Evolutionary conservation across 129 eudicot genomes (phyloP), one percentile per base, ranked within the genome.

Genomic region (Tagetes patula): DNA sequence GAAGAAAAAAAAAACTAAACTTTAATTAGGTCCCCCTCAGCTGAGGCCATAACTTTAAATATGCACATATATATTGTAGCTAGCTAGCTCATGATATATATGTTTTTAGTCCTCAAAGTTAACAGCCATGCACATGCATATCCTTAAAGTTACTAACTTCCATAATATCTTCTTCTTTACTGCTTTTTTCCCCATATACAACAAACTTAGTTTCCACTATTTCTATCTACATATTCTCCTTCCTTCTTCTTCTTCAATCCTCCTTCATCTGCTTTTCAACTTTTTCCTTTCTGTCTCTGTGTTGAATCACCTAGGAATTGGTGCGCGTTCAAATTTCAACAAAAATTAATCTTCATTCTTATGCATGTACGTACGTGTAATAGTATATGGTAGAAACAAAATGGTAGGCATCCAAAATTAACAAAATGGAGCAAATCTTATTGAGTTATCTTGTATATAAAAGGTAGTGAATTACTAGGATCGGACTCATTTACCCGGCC

Each of bases 131-230:
- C 27, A 20, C 27, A 20, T 20, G 27, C 65, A 59, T 59, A 59
- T 59, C 65, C 41, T 59, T 59, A 59, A 59, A 59, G 65, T 59
- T 59, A 59, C 65, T 33, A 9, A 33, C 65, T 59, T 59, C 65
- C 65, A 59, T 59, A 59, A 59, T 34, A 59, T 34, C 65, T 59
- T 59, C 20, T 59, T 59, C 41, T 59, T 59, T 59, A 59, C 65
- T 33, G 65, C 65, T 59, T 59, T 59, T 41, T 59, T 59, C 34
- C 34, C 65, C 65, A 59, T 5, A 59, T 78, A 78, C 82, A 78
- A 78, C 82, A 78, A 78, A 78, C 73, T 71, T 78, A 30, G 73
- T 71, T 78, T 71, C 82, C 82, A 78, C 82, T 78, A 78, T 60
- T 39, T 46, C 76, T 31, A 77, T 69, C 82, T 62, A 38, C 81